Percentiles rank a stretch among this genome's conserved stretches.
These are phyloP conservation scores for Penicillium sp. DNA, from an alignment of 2,329 filamentous ascomycete species.

Conservation along the genomic window DNA sequence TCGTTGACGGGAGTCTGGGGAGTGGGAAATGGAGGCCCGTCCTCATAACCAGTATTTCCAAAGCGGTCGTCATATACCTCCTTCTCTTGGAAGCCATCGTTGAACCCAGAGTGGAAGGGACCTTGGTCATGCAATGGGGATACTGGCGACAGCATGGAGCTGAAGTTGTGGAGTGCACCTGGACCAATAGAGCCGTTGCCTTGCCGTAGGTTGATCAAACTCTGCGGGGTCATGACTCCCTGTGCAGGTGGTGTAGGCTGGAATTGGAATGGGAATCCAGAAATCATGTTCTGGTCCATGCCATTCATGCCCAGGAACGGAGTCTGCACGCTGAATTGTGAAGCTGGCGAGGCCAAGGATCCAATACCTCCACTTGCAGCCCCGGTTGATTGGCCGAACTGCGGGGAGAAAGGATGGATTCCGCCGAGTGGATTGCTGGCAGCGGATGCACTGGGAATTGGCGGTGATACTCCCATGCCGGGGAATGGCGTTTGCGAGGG, in stretches of 20 bases:
- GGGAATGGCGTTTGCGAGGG: conserved; percentile 71
- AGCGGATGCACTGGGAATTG: conserved; percentile 75
- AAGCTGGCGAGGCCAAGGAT: conserved; percentile 71
- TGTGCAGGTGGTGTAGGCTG: conserved; percentile 60
- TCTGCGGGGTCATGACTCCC: conserved; percentile 41
- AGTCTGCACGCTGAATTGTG: conserved; percentile 60
- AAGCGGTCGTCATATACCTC: conserved; percentile 28
- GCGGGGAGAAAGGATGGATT: conserved; percentile 64
- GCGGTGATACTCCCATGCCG: conserved; percentile 77
- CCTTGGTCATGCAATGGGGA: conserved; percentile 62
- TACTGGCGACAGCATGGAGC: conserved; percentile 60
- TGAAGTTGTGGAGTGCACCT: conserved; percentile 44
- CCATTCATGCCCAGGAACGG: conserved; percentile 61
- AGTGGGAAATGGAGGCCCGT: conserved; percentile 28
- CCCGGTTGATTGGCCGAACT: conserved; percentile 57
- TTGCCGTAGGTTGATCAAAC: conserved; percentile 45
- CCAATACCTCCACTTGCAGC: conserved; percentile 64
- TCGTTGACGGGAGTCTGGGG: conserved; percentile 33
- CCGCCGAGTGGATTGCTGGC: conserved; percentile 67
- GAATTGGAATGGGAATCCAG: conserved; percentile 68
- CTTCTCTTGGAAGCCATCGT: conserved; percentile 29
- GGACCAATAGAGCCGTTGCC: conserved; percentile 61
- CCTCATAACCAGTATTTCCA: conserved; percentile 29
- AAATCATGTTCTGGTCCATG: conserved; percentile 58
- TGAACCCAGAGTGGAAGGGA: conserved; percentile 30